Conservation (phyloP, 2,329 filamentous ascomycete species). For the Aspergillus ibericus region DNA sequence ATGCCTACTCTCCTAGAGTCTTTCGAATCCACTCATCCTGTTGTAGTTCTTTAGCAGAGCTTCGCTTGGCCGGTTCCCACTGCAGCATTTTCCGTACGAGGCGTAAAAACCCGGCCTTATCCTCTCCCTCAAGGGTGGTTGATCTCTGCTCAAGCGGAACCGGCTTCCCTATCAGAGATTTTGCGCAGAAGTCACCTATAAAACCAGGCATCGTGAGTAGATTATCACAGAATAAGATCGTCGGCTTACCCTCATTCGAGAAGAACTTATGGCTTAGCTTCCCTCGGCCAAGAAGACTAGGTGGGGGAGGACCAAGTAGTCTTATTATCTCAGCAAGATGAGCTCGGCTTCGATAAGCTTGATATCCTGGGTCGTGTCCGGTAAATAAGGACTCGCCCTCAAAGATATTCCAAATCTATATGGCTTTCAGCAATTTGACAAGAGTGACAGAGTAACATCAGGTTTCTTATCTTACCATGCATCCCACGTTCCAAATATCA, state of each 20-base stretch:
- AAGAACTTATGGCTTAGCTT: slow-evolving; percentile 42
- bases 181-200: slow-evolving; percentile 28
- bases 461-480: slow-evolving; percentile 44
- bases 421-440: slow-evolving; percentile 6
- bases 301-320: slow-evolving; percentile 46
- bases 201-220: slow-evolving; percentile 6
- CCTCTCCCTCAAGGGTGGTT: slow-evolving; percentile 36
- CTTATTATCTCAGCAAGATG: slow-evolving; percentile 53
- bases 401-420: slow-evolving; percentile 52
- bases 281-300: slow-evolving; percentile 35
- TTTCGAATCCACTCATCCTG: slow-evolving; percentile 30
- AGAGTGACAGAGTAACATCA: slow-evolving; percentile 1
- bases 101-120: slow-evolving; percentile 32
- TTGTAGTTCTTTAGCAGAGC: slow-evolving; percentile 30
- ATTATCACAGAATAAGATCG: not conserved
- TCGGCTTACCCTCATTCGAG: slow-evolving; percentile 33
- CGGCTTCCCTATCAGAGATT: slow-evolving; percentile 18
- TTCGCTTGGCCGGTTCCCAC: slow-evolving; percentile 35
- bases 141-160: slow-evolving; percentile 41
- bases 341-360: slow-evolving; percentile 45
- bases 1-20: too few relatives aligned
- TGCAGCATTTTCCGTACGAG: slow-evolving; percentile 40
- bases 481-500: slow-evolving; percentile 56
- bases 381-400: slow-evolving; percentile 50
- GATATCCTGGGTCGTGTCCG: slow-evolving; percentile 39